phyloP scores from a whole-genome alignment of 495 filamentous ascomycete genomes.

The Halenospora varia region DNA sequence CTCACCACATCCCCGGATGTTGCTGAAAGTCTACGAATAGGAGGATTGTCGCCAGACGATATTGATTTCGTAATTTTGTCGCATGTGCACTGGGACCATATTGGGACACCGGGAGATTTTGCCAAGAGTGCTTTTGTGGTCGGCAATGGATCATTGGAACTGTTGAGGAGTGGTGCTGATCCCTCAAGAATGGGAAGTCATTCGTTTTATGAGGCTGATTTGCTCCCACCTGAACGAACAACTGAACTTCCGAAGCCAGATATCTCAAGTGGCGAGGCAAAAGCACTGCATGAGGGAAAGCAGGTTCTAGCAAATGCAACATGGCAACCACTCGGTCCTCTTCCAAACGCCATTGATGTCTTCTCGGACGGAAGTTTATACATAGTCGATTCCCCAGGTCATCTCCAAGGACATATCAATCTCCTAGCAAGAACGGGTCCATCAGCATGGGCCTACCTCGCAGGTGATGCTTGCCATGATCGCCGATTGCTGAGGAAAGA shows the following conservation, averaged over 20 bases:
- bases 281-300: neutral
- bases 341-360: slow-evolving; percentile 37
- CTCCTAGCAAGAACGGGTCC: slow-evolving; percentile 32
- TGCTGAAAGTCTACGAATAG: slow-evolving; percentile 26
- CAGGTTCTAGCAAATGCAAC: slow-evolving; percentile 2
- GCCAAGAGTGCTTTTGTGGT: slow-evolving; percentile 31
- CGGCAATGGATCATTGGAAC: slow-evolving; percentile 30
- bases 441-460: slow-evolving; percentile 37
- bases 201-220: slow-evolving; percentile 36
- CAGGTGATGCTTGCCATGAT: slow-evolving; percentile 46
- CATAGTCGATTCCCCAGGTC: slow-evolving; percentile 42
- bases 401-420: slow-evolving; percentile 45
- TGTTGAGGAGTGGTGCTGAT: slow-evolving; percentile 25
- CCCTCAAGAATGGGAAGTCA: slow-evolving; percentile 27
- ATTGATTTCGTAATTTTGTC: slow-evolving; percentile 37
- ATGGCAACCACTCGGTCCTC: slow-evolving; percentile 28
- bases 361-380: slow-evolving; percentile 36
- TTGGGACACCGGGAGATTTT: slow-evolving; percentile 38
- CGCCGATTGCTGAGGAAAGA: slow-evolving; percentile 36
- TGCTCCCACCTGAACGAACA: slow-evolving; percentile 31
- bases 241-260: slow-evolving; percentile 27
- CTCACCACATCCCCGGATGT: slow-evolving; percentile 33
- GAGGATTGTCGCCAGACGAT: slow-evolving; percentile 30
- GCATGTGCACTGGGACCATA: slow-evolving; percentile 43
- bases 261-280: slow-evolving; percentile 8